A percentile compares a stretch with the other conserved stretches of the same genome.
Conservation (phyloP, 75 land plant genomes). For the Cunninghamia lanceolata region DNA sequence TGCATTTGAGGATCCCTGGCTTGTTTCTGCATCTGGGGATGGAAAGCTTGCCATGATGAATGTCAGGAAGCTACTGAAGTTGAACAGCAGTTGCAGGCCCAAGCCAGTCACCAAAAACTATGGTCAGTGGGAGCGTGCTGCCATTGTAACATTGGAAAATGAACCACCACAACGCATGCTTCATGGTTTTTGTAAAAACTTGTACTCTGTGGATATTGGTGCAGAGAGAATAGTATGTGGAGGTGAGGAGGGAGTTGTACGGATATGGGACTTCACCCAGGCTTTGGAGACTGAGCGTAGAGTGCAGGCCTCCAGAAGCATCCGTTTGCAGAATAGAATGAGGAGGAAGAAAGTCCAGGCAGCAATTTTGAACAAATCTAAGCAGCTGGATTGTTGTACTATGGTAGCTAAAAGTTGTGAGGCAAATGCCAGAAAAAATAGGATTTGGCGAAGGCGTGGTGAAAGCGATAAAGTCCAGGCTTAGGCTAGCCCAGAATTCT, state of each 20-base stretch:
- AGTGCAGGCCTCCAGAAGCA: slow-evolving; percentile 59
- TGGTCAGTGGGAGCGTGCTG: background rate
- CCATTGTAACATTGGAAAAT: slow-evolving; percentile 12
- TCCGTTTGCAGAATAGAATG: slow-evolving; percentile 59
- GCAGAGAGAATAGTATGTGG: slow-evolving; percentile 90
- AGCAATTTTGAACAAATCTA: slow-evolving; percentile 37
- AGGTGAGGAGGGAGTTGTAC: slow-evolving; percentile 79
- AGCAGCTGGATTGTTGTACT: slow-evolving; percentile 41
- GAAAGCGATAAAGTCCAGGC: slow-evolving; percentile 44
- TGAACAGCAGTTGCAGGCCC: slow-evolving; percentile 5
- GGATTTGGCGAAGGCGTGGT: slow-evolving; percentile 41
- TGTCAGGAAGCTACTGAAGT: slow-evolving; percentile 69
- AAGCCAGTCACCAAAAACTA: background rate
- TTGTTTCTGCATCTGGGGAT: slow-evolving; percentile 90
- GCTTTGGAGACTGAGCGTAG: slow-evolving; percentile 83
- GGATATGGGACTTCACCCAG: slow-evolving; percentile 91
- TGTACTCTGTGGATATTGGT: slow-evolving; percentile 80
- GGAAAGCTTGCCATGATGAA: slow-evolving; percentile 89
- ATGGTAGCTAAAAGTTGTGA: slow-evolving; percentile 50
- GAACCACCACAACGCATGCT: slow-evolving; percentile 87
- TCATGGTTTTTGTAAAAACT: slow-evolving; percentile 60
- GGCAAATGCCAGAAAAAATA: slow-evolving; percentile 26
- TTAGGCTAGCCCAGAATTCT: background rate
- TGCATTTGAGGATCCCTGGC: slow-evolving; percentile 98
- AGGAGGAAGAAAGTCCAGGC: slow-evolving; percentile 48